Evolutionary conservation across 2,329 filamentous ascomycete species (phyloP).

Genomic region (Cladorrhinum sp.): DNA sequence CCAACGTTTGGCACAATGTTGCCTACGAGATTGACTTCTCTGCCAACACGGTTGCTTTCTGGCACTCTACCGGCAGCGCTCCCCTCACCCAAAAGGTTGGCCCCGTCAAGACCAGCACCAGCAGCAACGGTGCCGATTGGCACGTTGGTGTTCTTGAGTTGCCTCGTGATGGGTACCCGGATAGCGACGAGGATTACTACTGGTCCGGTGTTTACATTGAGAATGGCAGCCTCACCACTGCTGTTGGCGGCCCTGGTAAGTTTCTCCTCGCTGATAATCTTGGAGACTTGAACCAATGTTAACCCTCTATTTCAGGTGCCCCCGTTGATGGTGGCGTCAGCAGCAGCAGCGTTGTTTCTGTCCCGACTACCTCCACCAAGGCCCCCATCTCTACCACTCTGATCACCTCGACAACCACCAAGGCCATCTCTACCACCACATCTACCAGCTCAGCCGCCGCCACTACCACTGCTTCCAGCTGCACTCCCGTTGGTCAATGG

Average conservation of each 20-base stretch:
- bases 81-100: constrained; percentile 56
- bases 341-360: constrained; percentile 14
- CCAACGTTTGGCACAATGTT: constrained; percentile 71
- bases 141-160: constrained; percentile 69
- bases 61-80: constrained; percentile 63
- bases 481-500: constrained; percentile 26
- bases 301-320: constrained; percentile 13
- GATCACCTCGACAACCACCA: constrained; percentile 18
- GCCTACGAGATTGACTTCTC: constrained; percentile 71
- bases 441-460: constrained; percentile 20
- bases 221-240: constrained; percentile 41
- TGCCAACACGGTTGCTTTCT: constrained; percentile 61
- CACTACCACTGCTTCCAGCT: constrained; percentile 17
- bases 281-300: not conserved
- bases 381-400: constrained; percentile 18
- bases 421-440: constrained; percentile 4
- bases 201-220: constrained; percentile 72
- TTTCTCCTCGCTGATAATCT: constrained; percentile 18
- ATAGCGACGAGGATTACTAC: constrained; percentile 63
- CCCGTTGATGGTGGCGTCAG: constrained; percentile 10
- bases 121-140: constrained; percentile 68
- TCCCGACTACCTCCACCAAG: constrained; percentile 7
- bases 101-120: constrained; percentile 58
- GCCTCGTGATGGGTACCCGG: constrained; percentile 53
- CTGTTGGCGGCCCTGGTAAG: constrained; percentile 29